Conservation (phyloP, 176 grass and related monocot genomes). For the Hyparrhenia diplandra region DNA sequence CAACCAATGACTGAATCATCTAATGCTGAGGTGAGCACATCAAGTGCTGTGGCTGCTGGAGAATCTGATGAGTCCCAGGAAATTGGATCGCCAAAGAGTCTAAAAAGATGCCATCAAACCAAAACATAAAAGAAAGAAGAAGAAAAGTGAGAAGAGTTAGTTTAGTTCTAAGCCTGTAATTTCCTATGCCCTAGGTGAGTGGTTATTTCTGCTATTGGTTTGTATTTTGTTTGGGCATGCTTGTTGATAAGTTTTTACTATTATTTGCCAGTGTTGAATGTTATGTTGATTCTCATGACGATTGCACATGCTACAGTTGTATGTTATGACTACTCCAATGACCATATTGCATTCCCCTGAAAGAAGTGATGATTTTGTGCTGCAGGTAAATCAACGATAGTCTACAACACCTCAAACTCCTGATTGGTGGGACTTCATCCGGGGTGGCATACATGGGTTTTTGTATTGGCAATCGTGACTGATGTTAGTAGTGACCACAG, state of each 20-base stretch:
- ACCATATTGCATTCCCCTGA: too few species aligned
- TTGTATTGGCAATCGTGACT: too few species aligned
- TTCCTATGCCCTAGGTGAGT: background rate
- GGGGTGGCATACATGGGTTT: too few species aligned
- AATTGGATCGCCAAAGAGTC: constrained; percentile 54
- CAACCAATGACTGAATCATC: constrained; percentile 38
- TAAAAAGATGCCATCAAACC: constrained; percentile 88
- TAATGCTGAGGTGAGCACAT: constrained; percentile 16
- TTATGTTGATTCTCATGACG: too few species aligned
- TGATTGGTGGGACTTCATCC: too few species aligned
- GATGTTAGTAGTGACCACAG: too few species aligned
- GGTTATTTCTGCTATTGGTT: background rate
- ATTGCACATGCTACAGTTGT: too few species aligned
- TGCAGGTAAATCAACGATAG: too few species aligned
- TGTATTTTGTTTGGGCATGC: background rate
- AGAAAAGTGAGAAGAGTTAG: constrained; percentile 32
- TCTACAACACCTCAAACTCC: too few species aligned
- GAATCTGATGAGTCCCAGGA: constrained; percentile 40
- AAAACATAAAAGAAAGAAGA: constrained; percentile 73
- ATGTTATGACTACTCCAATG: too few species aligned
- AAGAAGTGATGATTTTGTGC: too few species aligned
- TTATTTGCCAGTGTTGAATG: too few species aligned
- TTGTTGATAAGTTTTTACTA: background rate
- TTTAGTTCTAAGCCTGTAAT: constrained; percentile 11
- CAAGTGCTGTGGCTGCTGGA: constrained; percentile 30